These are phyloP conservation scores for Drechslerella dactyloides DNA, from an alignment of 2,329 filamentous ascomycete genomes.

Conservation along the genomic window DNA sequence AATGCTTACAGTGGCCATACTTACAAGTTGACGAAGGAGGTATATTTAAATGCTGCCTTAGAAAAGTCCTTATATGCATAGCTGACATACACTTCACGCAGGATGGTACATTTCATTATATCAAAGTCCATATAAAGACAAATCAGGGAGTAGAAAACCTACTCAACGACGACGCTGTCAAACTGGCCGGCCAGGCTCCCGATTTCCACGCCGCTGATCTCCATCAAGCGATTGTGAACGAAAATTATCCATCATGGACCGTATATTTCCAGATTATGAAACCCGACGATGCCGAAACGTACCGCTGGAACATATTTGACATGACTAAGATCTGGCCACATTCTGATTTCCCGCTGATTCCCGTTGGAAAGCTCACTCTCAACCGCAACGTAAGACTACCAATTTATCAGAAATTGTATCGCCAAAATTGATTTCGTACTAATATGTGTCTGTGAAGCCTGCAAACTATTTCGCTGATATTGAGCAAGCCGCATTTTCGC, in stretches of 20 bases:
- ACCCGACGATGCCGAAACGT: conserved; percentile 68
- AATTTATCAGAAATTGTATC: too few species aligned
- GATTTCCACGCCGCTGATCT: conserved; percentile 71
- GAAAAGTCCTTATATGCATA: too few species aligned
- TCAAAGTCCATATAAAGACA: conserved; percentile 70
- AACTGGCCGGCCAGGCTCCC: conserved; percentile 63
- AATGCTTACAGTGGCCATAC: conserved; percentile 73
- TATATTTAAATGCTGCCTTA: too few species aligned
- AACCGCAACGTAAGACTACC: conserved; percentile 67
- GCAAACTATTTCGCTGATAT: conserved; percentile 68
- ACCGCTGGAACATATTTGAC: conserved; percentile 71
- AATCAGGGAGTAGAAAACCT: conserved; percentile 69
- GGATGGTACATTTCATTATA: conserved; percentile 70
- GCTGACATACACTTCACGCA: too few species aligned
- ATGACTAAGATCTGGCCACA: conserved; percentile 74
- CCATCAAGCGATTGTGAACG: conserved; percentile 68
- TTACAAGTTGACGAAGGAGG: conserved; percentile 68
- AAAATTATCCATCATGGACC: conserved; percentile 69
- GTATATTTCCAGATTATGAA: conserved; percentile 70
- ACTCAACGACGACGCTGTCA: conserved; percentile 62
- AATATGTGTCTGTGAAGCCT: conserved; percentile 15
- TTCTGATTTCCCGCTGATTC: conserved; percentile 66
- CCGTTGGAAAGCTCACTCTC: conserved; percentile 68
- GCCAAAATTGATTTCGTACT: too few species aligned
- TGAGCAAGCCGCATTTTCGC: conserved; percentile 72